Evolutionary conservation across 768 basidiomycete genomes (phyloP).

Genomic region (Sistotremastrum suecicum): DNA sequence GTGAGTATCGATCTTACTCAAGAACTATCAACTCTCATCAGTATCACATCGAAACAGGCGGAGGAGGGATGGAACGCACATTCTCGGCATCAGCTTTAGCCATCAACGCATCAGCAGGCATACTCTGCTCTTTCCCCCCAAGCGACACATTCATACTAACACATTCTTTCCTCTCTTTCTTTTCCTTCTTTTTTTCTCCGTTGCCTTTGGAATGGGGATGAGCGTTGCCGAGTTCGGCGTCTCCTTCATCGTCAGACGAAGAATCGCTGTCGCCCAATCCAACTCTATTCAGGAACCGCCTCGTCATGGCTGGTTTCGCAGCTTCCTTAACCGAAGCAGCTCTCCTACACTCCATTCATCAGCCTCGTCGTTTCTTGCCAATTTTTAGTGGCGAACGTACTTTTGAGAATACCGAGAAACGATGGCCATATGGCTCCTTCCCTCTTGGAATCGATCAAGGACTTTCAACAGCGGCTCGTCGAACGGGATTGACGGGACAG

Average conservation of each 20-base stretch:
- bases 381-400: constrained; percentile 9
- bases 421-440: constrained; percentile 84
- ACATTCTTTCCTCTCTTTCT: constrained; percentile 13
- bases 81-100: constrained; percentile 63
- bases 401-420: constrained; percentile 63
- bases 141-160: constrained; percentile 17
- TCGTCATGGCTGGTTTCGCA: constrained; percentile 67
- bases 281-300: constrained; percentile 61
- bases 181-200: neutral
- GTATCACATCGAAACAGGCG: neutral
- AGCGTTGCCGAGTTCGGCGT: constrained; percentile 16
- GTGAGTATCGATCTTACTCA: constrained; percentile 69
- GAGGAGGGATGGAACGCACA: constrained; percentile 23
- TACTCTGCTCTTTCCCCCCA: constrained; percentile 57
- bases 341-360: constrained; percentile 11
- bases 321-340: constrained; percentile 49
- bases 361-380: constrained; percentile 20
- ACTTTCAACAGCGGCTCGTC: constrained; percentile 78
- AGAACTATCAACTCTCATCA: constrained; percentile 33
- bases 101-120: constrained; percentile 81
- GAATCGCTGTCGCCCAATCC: constrained; percentile 41
- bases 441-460: constrained; percentile 81
- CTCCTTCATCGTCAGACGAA: constrained; percentile 14
- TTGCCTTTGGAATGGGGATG: too few species aligned
- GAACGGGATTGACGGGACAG: constrained; percentile 73